Evolutionary conservation across 257 asterid species (phyloP).

Genomic region (Solanum medicagineum): DNA sequence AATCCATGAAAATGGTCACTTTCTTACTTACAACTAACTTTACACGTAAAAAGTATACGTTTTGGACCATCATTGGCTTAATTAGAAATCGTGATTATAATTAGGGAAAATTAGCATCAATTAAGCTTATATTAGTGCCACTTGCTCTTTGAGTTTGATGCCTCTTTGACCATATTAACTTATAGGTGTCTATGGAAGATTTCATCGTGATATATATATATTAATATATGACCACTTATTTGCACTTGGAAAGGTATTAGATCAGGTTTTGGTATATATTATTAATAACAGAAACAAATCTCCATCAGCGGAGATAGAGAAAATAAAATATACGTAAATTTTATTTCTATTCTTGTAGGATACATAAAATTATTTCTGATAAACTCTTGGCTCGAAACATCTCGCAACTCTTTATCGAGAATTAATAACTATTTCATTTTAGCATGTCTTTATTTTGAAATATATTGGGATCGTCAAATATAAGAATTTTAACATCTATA

Average conservation of each 20-base stretch:
- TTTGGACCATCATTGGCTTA: background rate
- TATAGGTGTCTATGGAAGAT: background rate
- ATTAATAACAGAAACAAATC: too few relatives aligned
- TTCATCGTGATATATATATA: background rate
- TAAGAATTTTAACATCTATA: too few relatives aligned
- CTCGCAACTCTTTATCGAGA: too few relatives aligned
- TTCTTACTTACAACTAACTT: background rate
- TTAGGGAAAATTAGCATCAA: background rate
- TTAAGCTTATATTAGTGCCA: background rate
- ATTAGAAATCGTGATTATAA: background rate
- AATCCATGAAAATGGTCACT: background rate
- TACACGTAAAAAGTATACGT: background rate
- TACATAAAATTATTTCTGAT: too few relatives aligned
- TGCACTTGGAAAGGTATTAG: background rate
- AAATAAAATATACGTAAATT: too few relatives aligned
- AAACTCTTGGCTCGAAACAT: background rate
- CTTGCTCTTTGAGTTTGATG: background rate
- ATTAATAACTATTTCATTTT: too few relatives aligned
- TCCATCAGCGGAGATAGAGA: too few relatives aligned
- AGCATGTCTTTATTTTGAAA: background rate
- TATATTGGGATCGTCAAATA: too few relatives aligned
- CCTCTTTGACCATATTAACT: background rate
- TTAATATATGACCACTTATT: background rate
- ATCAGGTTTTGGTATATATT: background rate
- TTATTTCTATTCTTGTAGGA: too few relatives aligned